These are phyloP conservation scores for Termitomyces sp. DNA, from an alignment of 768 basidiomycete species.

Conservation along the genomic window DNA sequence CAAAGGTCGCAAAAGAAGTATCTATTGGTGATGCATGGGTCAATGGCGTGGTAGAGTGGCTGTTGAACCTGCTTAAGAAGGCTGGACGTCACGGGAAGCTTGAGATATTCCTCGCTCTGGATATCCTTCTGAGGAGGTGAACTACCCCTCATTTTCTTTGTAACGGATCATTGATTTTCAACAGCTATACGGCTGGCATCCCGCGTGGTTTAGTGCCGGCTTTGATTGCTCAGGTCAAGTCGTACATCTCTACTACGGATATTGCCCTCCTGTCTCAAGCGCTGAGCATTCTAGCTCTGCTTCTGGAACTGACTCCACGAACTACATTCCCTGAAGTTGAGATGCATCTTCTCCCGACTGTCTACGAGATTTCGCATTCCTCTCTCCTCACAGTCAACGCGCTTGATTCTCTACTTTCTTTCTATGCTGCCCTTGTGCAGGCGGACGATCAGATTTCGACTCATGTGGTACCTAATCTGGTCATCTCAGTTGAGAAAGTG, in stretches of 20 bases:
- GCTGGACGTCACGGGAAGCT: slow-evolving; percentile 74
- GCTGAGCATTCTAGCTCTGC: slow-evolving; percentile 57
- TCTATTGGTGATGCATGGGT: slow-evolving; percentile 75
- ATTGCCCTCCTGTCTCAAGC: slow-evolving; percentile 75
- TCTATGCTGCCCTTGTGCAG: slow-evolving; percentile 77
- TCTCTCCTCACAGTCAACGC: slow-evolving; percentile 72
- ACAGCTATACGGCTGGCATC: slow-evolving; percentile 34
- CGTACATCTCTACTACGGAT: slow-evolving; percentile 71
- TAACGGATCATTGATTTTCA: not conserved
- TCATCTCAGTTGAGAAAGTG: slow-evolving; percentile 60
- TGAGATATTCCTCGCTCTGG: slow-evolving; percentile 75
- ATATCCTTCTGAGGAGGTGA: slow-evolving; percentile 66
- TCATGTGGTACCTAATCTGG: slow-evolving; percentile 74
- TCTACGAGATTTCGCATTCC: slow-evolving; percentile 72
- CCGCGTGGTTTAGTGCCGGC: slow-evolving; percentile 55
- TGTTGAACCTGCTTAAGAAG: slow-evolving; percentile 69
- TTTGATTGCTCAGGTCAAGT: slow-evolving; percentile 69
- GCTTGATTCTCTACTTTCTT: slow-evolving; percentile 76
- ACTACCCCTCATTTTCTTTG: slow-evolving; percentile 7
- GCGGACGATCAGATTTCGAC: slow-evolving; percentile 82
- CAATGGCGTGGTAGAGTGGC: slow-evolving; percentile 72
- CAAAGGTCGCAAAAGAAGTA: slow-evolving; percentile 75
- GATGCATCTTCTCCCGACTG: slow-evolving; percentile 55
- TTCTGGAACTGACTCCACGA: slow-evolving; percentile 62
- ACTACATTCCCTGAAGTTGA: slow-evolving; percentile 76